Conservation (phyloP, 2,329 filamentous ascomycete species). For the Cercospora brassicicola region DNA sequence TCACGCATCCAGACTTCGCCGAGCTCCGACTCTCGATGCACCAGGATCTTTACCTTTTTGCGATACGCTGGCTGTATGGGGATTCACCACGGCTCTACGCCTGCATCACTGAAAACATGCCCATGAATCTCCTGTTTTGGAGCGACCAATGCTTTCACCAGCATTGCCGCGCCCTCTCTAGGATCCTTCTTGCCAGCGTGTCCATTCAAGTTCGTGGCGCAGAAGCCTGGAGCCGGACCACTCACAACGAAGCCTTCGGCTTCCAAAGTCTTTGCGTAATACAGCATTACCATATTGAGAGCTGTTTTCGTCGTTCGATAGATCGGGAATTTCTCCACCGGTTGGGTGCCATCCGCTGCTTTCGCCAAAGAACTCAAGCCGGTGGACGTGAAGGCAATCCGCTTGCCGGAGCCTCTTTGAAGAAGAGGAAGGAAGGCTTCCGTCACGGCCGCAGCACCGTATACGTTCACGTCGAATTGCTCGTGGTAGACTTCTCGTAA, state of each 20-base stretch:
- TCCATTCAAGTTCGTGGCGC: conserved; percentile 33
- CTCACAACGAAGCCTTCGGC: conserved; percentile 33
- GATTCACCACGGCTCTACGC: not conserved
- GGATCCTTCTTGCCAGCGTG: conserved; percentile 32
- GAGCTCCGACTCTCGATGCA: not conserved
- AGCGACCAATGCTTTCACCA: conserved; percentile 27
- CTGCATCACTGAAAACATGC: not conserved
- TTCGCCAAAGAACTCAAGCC: not conserved
- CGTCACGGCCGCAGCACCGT: conserved; percentile 28
- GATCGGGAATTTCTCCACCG: conserved; percentile 21
- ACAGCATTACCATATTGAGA: conserved; percentile 35
- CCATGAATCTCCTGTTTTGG: conserved; percentile 33
- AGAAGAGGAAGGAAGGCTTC: conserved; percentile 33
- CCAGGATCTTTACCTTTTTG: not conserved
- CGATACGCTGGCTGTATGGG: not conserved
- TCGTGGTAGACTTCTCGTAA: conserved; percentile 3
- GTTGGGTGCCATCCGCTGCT: not conserved
- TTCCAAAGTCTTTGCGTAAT: conserved; percentile 25
- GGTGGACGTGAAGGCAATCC: conserved; percentile 35
- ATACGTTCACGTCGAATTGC: conserved; percentile 35
- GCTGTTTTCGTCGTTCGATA: conserved; percentile 34
- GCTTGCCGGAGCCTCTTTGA: conserved; percentile 10
- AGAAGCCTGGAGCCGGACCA: conserved; percentile 27
- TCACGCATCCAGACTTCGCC: not conserved
- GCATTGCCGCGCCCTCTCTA: conserved; percentile 34